Percentiles rank a stretch among this genome's conserved stretches.
phyloP scores from a whole-genome alignment of 2,329 filamentous ascomycete species.

The Aspergillus flavus region DNA sequence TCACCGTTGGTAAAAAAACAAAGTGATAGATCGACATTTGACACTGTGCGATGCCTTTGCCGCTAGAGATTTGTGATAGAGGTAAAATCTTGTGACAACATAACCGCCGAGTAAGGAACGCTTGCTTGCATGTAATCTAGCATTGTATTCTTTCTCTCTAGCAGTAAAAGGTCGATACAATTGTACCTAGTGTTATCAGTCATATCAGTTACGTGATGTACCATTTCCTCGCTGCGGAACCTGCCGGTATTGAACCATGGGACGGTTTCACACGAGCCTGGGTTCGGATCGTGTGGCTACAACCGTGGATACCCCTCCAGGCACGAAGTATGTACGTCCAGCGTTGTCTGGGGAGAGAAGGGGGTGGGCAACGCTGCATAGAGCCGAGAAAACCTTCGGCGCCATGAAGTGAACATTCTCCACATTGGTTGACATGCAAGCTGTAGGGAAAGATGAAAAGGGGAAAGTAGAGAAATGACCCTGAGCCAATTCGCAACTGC shows the following conservation, averaged over 20 bases:
- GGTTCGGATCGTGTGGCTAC: conserved; percentile 22
- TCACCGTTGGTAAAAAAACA: background rate
- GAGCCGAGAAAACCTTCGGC: background rate
- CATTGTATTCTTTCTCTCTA: background rate
- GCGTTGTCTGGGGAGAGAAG: background rate
- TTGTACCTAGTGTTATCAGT: background rate
- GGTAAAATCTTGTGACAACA: conserved; percentile 17
- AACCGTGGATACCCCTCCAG: conserved; percentile 15
- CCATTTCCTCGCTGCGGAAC: conserved; percentile 18
- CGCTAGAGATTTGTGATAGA: conserved; percentile 12
- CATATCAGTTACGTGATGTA: conserved; percentile 3
- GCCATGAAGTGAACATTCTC: background rate
- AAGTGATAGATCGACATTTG: conserved; percentile 6
- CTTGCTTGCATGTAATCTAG: background rate
- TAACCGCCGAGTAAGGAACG: conserved; percentile 13
- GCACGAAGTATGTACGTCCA: conserved; percentile 6
- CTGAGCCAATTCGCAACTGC: conserved; percentile 21
- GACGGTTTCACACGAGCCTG: conserved; percentile 20
- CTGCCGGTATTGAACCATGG: conserved; percentile 25
- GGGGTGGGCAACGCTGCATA: background rate
- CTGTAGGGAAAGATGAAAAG: conserved; percentile 12
- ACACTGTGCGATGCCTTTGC: background rate
- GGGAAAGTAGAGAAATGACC: conserved; percentile 11
- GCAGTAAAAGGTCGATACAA: background rate
- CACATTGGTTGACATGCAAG: conserved; percentile 11